A percentile compares a stretch with the other conserved stretches of the same genome.
phyloP scores from a whole-genome alignment of 352 stramenopile species.

The Proteromonas lacertae region DNA sequence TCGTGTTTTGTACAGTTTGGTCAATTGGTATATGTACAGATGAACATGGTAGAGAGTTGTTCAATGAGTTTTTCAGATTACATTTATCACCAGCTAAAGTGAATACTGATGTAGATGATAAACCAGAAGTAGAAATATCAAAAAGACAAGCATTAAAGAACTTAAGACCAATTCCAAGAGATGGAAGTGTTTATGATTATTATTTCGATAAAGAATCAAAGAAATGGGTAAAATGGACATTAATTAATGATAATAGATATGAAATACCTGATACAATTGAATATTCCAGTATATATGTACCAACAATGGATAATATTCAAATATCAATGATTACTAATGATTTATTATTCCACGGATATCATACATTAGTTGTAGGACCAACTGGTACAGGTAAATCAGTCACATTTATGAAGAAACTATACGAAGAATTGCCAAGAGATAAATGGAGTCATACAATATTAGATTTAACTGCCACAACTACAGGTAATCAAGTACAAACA shows the following conservation, averaged over 20 bases:
- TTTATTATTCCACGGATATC: slow-evolving; percentile 36
- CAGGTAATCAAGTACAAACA: slow-evolving; percentile 59
- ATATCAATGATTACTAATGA: slow-evolving; percentile 54
- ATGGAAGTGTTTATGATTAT: slow-evolving; percentile 48
- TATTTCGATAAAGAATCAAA: slow-evolving; percentile 36
- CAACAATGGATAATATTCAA: slow-evolving; percentile 55
- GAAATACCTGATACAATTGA: slow-evolving; percentile 10
- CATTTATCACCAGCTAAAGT: slow-evolving; percentile 18
- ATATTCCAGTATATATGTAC: slow-evolving; percentile 47
- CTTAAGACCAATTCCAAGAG: slow-evolving; percentile 16
- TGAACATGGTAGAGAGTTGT: slow-evolving; percentile 26
- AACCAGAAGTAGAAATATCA: slow-evolving; percentile 43
- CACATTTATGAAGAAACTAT: slow-evolving; percentile 56
- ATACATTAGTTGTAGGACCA: slow-evolving; percentile 50
- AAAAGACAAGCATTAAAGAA: slow-evolving; percentile 16
- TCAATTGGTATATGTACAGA: slow-evolving; percentile 56
- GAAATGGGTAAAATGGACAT: slow-evolving; percentile 23
- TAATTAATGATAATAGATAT: slow-evolving; percentile 13
- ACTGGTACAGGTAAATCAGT: slow-evolving; percentile 68
- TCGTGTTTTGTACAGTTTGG: slow-evolving; percentile 47
- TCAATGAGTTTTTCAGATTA: slow-evolving; percentile 35
- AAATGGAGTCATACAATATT: slow-evolving; percentile 46
- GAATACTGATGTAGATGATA: slow-evolving; percentile 19
- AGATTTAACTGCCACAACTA: slow-evolving; percentile 62
- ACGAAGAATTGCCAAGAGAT: slow-evolving; percentile 25